Evolutionary conservation across 176 grass and related monocot genomes (phyloP).

Genomic region (Puccinellia tenuiflora): DNA sequence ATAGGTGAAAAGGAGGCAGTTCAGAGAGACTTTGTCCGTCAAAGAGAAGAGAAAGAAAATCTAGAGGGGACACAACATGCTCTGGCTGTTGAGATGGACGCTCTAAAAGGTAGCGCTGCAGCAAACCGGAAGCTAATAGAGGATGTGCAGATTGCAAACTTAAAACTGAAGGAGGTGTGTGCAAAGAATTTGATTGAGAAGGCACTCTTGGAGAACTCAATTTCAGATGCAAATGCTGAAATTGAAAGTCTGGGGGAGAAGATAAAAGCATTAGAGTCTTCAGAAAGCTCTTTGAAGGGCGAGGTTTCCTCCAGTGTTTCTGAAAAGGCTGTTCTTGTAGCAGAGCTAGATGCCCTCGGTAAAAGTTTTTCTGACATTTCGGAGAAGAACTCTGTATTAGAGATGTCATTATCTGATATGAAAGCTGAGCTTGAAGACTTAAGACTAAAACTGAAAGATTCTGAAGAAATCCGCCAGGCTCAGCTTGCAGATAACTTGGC

Average conservation of each 20-base stretch:
- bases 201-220: conserved; percentile 61
- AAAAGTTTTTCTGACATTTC: conserved; percentile 40
- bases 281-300: conserved; percentile 48
- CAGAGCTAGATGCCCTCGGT: conserved; percentile 57
- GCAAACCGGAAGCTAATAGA: conserved; percentile 38
- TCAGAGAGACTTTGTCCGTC: conserved; percentile 55
- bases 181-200: conserved; percentile 75
- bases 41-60: conserved; percentile 62
- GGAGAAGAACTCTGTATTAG: conserved; percentile 51
- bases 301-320: conserved; percentile 47
- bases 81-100: conserved; percentile 42
- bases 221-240: conserved; percentile 67
- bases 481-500: conserved; percentile 31
- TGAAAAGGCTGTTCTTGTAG: conserved; percentile 55
- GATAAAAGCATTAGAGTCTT: conserved; percentile 46
- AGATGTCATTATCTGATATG: conserved; percentile 47
- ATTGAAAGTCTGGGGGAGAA: conserved; percentile 57
- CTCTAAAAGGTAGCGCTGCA: conserved; percentile 12
- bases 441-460: conserved; percentile 49
- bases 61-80: conserved; percentile 44
- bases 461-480: conserved; percentile 41
- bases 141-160: conserved; percentile 51
- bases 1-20: conserved; percentile 63
- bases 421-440: conserved; percentile 45
- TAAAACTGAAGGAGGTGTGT: conserved; percentile 65